phyloP scores from a whole-genome alignment of 169 alveolate species.

The Cardiosporidium cionae region DNA sequence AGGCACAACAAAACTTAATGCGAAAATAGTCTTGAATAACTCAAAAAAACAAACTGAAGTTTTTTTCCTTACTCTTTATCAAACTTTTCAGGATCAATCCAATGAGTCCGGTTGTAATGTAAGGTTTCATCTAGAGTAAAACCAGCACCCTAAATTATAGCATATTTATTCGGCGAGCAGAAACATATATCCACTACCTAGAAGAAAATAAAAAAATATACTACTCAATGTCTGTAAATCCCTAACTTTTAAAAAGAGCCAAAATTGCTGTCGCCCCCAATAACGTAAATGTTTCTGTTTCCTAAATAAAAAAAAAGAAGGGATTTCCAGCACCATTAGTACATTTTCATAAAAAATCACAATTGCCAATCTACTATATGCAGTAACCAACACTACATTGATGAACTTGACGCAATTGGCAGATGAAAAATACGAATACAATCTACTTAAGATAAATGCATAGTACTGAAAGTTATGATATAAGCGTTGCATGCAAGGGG shows the following conservation, averaged over 20 bases:
- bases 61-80: conserved; percentile 56
- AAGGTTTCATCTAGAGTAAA: conserved; percentile 73
- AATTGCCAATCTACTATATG: background rate
- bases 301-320: conserved; percentile 6
- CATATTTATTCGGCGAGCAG: background rate
- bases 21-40: no score
- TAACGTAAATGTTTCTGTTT: conserved; percentile 67
- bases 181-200: background rate
- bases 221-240: no score
- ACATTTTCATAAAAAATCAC: no score
- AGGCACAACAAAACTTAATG: no score
- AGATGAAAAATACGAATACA: no score
- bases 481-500: conserved; percentile 81
- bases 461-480: conserved; percentile 55
- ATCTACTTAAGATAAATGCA: no score
- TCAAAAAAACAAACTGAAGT: no score
- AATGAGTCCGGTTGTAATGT: conserved; percentile 63
- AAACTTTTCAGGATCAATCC: conserved; percentile 69
- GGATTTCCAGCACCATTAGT: no score
- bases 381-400: background rate
- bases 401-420: no score
- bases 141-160: conserved; percentile 62
- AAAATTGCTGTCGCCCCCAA: conserved; percentile 75
- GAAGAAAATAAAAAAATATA: background rate
- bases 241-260: conserved; percentile 71